These are phyloP conservation scores for Lunasporangiospora selenospora DNA, from an alignment of 192 early-diverging fungal species.

Conservation along the genomic window DNA sequence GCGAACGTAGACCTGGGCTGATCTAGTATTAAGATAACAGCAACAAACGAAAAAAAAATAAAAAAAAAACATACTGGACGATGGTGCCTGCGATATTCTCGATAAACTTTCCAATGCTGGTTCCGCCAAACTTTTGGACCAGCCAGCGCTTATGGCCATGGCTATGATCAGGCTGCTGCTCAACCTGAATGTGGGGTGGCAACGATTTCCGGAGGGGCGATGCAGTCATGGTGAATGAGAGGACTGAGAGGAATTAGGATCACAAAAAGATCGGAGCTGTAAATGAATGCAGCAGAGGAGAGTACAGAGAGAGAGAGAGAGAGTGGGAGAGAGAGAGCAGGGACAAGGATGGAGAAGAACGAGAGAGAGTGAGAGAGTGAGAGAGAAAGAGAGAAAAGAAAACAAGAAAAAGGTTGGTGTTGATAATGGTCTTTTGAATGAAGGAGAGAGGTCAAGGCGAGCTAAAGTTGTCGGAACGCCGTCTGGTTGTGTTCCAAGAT, in stretches of 20 bases:
- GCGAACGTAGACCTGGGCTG: conserved; percentile 1
- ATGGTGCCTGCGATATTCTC: conserved; percentile 78
- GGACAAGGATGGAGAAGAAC: background rate
- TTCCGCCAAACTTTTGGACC: conserved; percentile 97
- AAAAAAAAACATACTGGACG: conserved; percentile 73
- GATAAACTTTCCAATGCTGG: conserved; percentile 89
- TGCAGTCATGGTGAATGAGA: conserved; percentile 23
- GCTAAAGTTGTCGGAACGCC: no score
- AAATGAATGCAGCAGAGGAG: no score
- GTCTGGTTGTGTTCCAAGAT: no score
- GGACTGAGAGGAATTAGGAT: no score
- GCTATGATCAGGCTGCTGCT: background rate
- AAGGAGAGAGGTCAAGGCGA: no score
- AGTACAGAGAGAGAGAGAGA: background rate
- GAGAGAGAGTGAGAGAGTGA: background rate
- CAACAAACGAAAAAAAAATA: background rate
- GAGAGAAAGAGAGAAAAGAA: background rate
- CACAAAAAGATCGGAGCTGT: no score
- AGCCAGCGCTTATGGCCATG: conserved; percentile 58
- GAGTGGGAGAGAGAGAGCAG: background rate
- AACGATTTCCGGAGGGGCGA: conserved; percentile 43
- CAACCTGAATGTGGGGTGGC: conserved; percentile 14
- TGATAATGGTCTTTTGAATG: no score
- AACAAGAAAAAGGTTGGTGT: background rate
- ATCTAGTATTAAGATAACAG: conserved; percentile 3